phyloP scores from a whole-genome alignment of 2,329 filamentous ascomycete genomes.

The Nannizziopsis barbatae region DNA sequence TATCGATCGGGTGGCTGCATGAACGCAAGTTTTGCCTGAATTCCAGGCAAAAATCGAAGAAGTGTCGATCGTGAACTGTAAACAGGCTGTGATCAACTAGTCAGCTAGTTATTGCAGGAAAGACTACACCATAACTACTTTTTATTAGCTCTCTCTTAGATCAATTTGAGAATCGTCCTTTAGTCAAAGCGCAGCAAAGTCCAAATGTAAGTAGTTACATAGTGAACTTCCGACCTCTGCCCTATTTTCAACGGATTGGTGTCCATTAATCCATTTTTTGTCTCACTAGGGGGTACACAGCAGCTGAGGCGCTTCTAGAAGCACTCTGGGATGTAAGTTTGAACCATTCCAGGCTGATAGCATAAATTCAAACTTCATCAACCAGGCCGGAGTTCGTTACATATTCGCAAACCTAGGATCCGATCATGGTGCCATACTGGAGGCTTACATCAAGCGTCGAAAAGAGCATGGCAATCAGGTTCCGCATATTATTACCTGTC shows the following conservation, averaged over 20 bases:
- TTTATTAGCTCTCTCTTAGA: background rate
- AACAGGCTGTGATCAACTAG: too few species aligned
- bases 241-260: background rate
- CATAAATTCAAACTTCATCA: background rate
- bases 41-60: too few species aligned
- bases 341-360: constrained; percentile 10
- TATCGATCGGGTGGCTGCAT: too few species aligned
- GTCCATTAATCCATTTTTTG: background rate
- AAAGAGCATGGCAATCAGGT: constrained; percentile 54
- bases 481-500: constrained; percentile 65
- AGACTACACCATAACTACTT: too few species aligned
- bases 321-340: constrained; percentile 58
- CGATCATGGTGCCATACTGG: constrained; percentile 61
- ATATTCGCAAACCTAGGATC: constrained; percentile 46
- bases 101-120: too few species aligned
- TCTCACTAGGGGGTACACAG: constrained; percentile 44
- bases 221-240: background rate
- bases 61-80: too few species aligned
- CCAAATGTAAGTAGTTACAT: background rate
- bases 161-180: background rate
- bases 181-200: too few species aligned
- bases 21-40: too few species aligned
- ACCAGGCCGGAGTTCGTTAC: constrained; percentile 40
- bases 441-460: constrained; percentile 68
- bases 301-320: constrained; percentile 74